Conservation (phyloP, 768 basidiomycete genomes). For the Termitomyces sp. region DNA sequence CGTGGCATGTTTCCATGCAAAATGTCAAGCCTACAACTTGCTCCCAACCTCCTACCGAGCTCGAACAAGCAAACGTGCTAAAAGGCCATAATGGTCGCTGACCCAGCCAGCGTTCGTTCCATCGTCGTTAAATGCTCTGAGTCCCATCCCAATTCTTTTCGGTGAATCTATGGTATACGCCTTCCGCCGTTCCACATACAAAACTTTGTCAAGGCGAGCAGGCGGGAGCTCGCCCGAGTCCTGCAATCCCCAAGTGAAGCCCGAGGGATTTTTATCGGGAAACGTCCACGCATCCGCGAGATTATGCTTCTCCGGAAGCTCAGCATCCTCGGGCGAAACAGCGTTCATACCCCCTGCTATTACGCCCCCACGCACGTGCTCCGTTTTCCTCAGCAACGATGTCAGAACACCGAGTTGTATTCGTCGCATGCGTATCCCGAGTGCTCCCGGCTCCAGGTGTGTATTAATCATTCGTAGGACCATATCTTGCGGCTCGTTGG, state of each 20-base stretch:
- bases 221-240: constrained; percentile 43
- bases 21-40: background rate
- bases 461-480: constrained; percentile 67
- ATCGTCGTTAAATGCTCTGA: constrained; percentile 37
- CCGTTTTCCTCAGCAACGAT: constrained; percentile 44
- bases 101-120: constrained; percentile 37
- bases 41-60: constrained; percentile 14
- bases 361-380: constrained; percentile 51
- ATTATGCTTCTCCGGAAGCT: constrained; percentile 39
- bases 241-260: constrained; percentile 73
- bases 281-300: constrained; percentile 60
- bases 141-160: constrained; percentile 51
- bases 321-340: constrained; percentile 43
- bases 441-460: constrained; percentile 64
- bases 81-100: constrained; percentile 69
- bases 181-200: constrained; percentile 48
- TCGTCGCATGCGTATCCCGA: constrained; percentile 38
- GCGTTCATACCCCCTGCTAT: constrained; percentile 76
- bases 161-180: constrained; percentile 53
- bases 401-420: constrained; percentile 53
- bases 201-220: constrained; percentile 62
- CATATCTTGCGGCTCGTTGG: constrained; percentile 29
- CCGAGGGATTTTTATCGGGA: constrained; percentile 37
- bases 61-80: constrained; percentile 31
- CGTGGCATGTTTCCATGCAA: background rate